A percentile compares a stretch with the other conserved stretches of the same genome.
Conservation (phyloP, 1,139 yeast species). For the Suhomyces chickasaworum region DNA sequence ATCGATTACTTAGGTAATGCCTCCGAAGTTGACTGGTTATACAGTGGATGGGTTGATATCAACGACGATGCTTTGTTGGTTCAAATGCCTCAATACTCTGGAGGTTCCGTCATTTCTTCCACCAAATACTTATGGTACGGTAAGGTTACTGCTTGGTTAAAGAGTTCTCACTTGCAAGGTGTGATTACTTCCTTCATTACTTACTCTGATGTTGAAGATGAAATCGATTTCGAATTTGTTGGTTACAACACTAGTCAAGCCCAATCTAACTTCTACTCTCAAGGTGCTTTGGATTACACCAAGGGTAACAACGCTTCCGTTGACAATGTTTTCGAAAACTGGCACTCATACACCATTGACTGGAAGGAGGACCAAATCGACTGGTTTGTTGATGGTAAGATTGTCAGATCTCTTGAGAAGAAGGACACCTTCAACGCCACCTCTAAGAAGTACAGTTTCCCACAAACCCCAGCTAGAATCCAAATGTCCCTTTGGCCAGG, state of each 20-base stretch:
- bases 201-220: constrained; percentile 86
- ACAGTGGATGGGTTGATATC: constrained; percentile 65
- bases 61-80: constrained; percentile 57
- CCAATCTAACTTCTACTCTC: constrained; percentile 78
- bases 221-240: constrained; percentile 83
- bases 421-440: constrained; percentile 72
- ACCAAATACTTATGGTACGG: constrained; percentile 88
- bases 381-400: constrained; percentile 76
- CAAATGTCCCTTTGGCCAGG: constrained; percentile 95
- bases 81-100: constrained; percentile 78
- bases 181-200: constrained; percentile 85
- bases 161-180: constrained; percentile 76
- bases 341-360: constrained; percentile 78
- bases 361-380: constrained; percentile 74
- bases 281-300: constrained; percentile 70
- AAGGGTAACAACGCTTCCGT: constrained; percentile 53
- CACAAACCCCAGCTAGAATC: constrained; percentile 89
- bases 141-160: constrained; percentile 65
- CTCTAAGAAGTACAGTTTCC: constrained; percentile 58
- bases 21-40: constrained; percentile 68
- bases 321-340: constrained; percentile 60
- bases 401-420: constrained; percentile 66
- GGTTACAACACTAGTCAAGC: constrained; percentile 69
- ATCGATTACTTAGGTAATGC: constrained; percentile 69
- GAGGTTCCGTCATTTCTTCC: constrained; percentile 82